phyloP scores from a whole-genome alignment of 352 stramenopile genomes.

The Bremia lactucae region DNA sequence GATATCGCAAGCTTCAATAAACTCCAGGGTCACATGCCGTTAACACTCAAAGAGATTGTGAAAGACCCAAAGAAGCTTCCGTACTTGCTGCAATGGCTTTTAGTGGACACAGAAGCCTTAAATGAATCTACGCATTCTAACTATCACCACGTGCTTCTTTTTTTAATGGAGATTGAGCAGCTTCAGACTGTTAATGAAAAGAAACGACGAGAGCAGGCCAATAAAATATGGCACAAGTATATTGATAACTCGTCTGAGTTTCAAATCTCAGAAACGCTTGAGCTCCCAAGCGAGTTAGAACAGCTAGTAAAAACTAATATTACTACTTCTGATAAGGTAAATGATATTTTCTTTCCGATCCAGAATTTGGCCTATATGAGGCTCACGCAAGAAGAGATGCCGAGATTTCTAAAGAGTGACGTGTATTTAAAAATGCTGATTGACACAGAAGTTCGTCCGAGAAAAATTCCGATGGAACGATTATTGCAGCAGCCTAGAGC shows the following conservation, averaged over 20 bases:
- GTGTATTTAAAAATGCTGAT: constrained; percentile 82
- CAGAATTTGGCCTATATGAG: constrained; percentile 82
- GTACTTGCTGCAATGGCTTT: constrained; percentile 72
- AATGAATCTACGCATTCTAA: constrained; percentile 28
- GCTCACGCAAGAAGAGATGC: constrained; percentile 71
- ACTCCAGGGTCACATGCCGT: constrained; percentile 68
- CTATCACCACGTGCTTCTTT: constrained; percentile 79
- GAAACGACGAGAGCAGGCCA: constrained; percentile 55
- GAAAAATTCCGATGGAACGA: constrained; percentile 69
- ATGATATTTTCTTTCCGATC: constrained; percentile 74
- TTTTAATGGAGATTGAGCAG: constrained; percentile 76
- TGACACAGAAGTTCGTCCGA: constrained; percentile 63
- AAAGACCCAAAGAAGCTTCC: constrained; percentile 81
- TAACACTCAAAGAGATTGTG: constrained; percentile 77
- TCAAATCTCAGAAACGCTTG: constrained; percentile 69
- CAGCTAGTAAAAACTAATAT: constrained; percentile 68
- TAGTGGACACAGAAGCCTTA: constrained; percentile 33
- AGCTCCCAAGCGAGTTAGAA: constrained; percentile 67
- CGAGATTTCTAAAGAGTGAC: constrained; percentile 71
- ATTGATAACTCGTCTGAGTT: constrained; percentile 74
- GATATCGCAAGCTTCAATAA: constrained; percentile 54
- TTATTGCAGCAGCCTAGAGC: constrained; percentile 68
- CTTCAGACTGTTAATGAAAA: constrained; percentile 56
- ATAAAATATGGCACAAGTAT: constrained; percentile 84
- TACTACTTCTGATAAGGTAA: constrained; percentile 29